phyloP scores from a whole-genome alignment of 2,329 filamentous ascomycete species.

The Teratosphaeria gauchensis region DNA sequence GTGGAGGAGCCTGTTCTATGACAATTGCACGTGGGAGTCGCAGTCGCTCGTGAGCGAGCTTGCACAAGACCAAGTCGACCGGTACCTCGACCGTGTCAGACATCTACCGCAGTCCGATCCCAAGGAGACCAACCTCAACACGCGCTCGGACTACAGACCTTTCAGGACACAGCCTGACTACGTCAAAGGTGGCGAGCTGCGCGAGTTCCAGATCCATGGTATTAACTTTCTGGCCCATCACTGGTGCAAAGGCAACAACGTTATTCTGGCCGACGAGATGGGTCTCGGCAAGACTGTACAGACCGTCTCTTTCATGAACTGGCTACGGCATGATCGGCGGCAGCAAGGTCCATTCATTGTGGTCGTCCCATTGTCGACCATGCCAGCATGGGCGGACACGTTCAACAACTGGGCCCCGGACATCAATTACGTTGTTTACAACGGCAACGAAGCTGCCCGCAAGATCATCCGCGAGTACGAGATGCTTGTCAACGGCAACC shows the following conservation, averaged over 20 bases:
- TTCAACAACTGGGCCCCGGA: conserved; percentile 96
- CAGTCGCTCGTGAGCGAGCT: conserved; percentile 64
- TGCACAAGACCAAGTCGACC: conserved; percentile 83
- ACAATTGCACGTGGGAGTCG: conserved; percentile 88
- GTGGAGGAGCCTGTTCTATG: conserved; percentile 78
- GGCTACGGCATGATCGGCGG: conserved; percentile 78
- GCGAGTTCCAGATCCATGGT: conserved; percentile 87
- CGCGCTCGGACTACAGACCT: conserved; percentile 59
- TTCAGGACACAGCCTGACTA: conserved; percentile 80
- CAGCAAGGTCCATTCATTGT: conserved; percentile 95
- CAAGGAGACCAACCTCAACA: conserved; percentile 64
- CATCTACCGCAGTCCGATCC: conserved; percentile 73
- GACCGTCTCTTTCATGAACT: conserved; percentile 93
- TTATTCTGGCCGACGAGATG: conserved; percentile 98
- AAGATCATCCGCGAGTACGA: conserved; percentile 85
- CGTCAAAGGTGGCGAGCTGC: conserved; percentile 72
- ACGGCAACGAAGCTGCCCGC: conserved; percentile 77
- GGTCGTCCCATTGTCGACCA: conserved; percentile 92
- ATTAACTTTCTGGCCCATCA: conserved; percentile 94
- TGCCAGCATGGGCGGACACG: conserved; percentile 96
- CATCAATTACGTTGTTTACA: conserved; percentile 93
- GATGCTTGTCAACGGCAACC: conserved; percentile 74
- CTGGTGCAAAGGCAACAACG: conserved; percentile 89
- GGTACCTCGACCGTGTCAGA: conserved; percentile 73
- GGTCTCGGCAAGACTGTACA: conserved; percentile 96